Base-by-base conservation (phyloP, 116 monocot species). In the Cymodocea nodosa region DNA sequence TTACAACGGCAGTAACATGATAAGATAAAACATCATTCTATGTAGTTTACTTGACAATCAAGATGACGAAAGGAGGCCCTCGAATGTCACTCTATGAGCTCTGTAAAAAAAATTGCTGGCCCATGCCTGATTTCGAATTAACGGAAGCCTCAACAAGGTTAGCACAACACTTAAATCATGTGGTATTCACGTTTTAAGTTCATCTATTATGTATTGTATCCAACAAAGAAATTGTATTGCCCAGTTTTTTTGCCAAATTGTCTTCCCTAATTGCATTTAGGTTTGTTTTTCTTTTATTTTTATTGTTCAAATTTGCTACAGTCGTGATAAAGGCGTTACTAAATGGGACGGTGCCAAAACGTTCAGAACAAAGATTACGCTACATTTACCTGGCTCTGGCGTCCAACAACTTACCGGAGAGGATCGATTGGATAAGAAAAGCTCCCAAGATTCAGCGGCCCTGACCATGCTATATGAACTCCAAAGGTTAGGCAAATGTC, bases 401-500 rank as follows among this genome's bases (percentile, higher is more conserved):
- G 34, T 44, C 0, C 67, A 92, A 23, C 75, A 73, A 34, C 60
- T 84, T 23, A 51, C 34, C 1, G 99, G 99, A 62, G 92, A 87
- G 15, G 59, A 58, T 23, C 66, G 82, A 17, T 15, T 50, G 2
- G 99, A 99, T 51, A 99, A 99, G 71, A 92, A 92, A 76, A 83
- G 81, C 44, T 86, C 99, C 4, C 81, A 85, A 13, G 99, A 99
- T 54, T 89, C 99, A 5, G 99, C 99, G 35, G 92, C 92, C 56
- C 44, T 89, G 12, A 34, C 68, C 65, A 71, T 92, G 84, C 89
- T 99, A 49, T 81, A 86, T 64, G 79, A 84, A 74, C 92, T 92
- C 13, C 77, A 85, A 53, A 87, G 69, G 65, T 80, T 44, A 22
- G 83, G 82, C 17, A 74, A 52, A 19, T 90, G 87, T 55, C 48